These are phyloP conservation scores for Cupressus sempervirens DNA, from an alignment of 75 land plant genomes.

Conservation along the genomic window DNA sequence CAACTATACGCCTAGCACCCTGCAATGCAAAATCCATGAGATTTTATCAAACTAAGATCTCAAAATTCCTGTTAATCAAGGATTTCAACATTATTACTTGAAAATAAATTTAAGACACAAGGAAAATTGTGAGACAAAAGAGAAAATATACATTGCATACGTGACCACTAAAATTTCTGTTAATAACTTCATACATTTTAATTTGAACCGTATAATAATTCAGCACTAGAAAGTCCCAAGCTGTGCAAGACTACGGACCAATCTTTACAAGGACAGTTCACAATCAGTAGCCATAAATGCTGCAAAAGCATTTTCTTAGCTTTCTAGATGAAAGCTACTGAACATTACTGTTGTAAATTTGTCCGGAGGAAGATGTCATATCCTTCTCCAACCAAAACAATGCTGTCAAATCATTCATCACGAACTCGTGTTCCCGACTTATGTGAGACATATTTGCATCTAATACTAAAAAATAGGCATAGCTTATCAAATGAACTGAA, in stretches of 20 bases:
- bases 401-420: neutral
- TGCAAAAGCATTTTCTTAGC: neutral
- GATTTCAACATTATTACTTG: neutral
- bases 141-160: neutral
- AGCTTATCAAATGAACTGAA: too few relatives aligned
- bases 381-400: neutral
- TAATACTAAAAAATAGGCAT: too few relatives aligned
- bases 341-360: too few relatives aligned
- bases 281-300: neutral
- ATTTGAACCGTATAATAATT: too few relatives aligned
- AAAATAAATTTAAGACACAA: neutral
- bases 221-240: too few relatives aligned
- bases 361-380: neutral
- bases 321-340: neutral
- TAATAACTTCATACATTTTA: neutral
- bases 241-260: neutral
- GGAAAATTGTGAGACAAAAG: neutral
- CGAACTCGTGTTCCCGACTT: neutral
- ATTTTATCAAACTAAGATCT: neutral
- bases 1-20: conserved; percentile 94
- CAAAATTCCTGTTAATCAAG: neutral
- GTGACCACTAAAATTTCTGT: neutral
- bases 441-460: neutral
- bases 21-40: conserved; percentile 16
- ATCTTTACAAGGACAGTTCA: neutral